These are phyloP conservation scores for Amylocarpus encephaloides DNA, from an alignment of 2,329 filamentous ascomycete species.

Conservation along the genomic window DNA sequence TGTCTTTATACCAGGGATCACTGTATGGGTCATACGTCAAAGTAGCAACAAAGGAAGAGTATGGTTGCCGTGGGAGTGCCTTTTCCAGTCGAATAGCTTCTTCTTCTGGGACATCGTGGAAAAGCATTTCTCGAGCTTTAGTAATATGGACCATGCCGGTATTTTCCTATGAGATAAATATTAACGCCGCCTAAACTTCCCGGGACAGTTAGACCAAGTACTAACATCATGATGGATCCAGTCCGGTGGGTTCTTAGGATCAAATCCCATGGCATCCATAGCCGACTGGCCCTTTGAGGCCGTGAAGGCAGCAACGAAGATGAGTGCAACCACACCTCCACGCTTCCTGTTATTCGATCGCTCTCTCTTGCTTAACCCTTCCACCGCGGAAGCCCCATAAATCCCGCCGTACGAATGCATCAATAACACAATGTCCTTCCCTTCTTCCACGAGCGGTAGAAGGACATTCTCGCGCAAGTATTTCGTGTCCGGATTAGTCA, in stretches of 20 bases:
- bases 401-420: neutral
- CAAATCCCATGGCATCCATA: neutral
- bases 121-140: neutral
- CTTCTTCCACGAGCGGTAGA: neutral
- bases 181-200: too few relatives aligned
- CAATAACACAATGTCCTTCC: neutral
- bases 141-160: neutral
- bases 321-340: neutral
- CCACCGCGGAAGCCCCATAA: neutral
- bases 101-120: neutral
- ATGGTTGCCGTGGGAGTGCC: too few relatives aligned
- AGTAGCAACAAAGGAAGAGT: neutral
- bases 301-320: neutral
- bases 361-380: neutral
- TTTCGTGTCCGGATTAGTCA: too few relatives aligned
- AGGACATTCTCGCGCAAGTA: neutral
- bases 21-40: neutral
- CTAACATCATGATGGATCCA: neutral
- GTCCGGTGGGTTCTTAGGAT: neutral
- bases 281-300: neutral
- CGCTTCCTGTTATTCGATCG: neutral
- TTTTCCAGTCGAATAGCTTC: neutral
- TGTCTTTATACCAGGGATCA: neutral
- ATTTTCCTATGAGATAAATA: neutral
- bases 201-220: too few relatives aligned